These are phyloP conservation scores for Aspergillus aculeatus DNA, from an alignment of 2,329 filamentous ascomycete species.

Conservation along the genomic window DNA sequence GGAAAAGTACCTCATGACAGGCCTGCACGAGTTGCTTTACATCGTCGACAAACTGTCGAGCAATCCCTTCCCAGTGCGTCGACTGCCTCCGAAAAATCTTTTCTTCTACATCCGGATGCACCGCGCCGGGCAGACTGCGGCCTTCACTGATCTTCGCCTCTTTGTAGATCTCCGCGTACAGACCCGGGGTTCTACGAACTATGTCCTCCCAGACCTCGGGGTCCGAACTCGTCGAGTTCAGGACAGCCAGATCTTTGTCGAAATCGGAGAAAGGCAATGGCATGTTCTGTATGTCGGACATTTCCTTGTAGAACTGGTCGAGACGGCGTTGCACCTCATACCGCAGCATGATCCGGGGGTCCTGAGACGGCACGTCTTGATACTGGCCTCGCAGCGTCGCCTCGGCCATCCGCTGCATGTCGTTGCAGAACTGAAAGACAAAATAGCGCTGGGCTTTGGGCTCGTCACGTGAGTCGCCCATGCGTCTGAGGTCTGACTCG, in stretches of 20 bases:
- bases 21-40: constrained; percentile 2
- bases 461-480: constrained; percentile 7
- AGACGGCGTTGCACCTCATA: constrained; percentile 1
- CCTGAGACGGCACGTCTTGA: constrained; percentile 12
- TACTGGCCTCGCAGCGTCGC: constrained; percentile 14
- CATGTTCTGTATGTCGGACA: neutral
- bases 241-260: neutral
- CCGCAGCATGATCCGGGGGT: constrained; percentile 6
- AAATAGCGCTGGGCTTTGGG: constrained; percentile 12
- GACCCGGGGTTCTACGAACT: neutral
- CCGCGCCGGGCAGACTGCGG: constrained; percentile 12
- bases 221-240: neutral
- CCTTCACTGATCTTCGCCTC: constrained; percentile 14
- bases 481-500: neutral
- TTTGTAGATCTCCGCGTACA: constrained; percentile 11
- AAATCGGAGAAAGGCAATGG: neutral
- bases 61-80: constrained; percentile 7
- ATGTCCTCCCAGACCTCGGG: neutral
- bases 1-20: constrained; percentile 8
- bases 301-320: neutral
- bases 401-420: constrained; percentile 18
- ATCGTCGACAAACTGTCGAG: too few relatives aligned
- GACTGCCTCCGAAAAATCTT: constrained; percentile 12
- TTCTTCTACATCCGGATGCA: constrained; percentile 17
- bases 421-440: constrained; percentile 13